Conservation (phyloP, 2,329 filamentous ascomycete species). For the Metarhizium brunneum region DNA sequence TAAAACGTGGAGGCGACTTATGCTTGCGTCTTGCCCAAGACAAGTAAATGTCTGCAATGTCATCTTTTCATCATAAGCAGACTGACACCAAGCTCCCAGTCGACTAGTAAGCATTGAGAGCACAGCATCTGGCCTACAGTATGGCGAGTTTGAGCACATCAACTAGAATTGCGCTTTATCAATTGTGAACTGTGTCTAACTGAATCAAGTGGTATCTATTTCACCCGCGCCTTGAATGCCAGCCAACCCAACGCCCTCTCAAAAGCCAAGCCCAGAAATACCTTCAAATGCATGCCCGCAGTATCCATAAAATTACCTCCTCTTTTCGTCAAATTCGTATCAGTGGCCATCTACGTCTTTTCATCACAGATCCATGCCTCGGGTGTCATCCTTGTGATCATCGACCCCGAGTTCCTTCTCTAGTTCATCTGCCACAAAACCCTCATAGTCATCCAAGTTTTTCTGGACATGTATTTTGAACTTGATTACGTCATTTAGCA, state of each 20-base stretch:
- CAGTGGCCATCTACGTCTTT: background rate
- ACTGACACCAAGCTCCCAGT: too few species aligned
- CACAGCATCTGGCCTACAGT: too few species aligned
- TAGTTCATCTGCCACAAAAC: slow-evolving; percentile 88
- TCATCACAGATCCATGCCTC: slow-evolving; percentile 29
- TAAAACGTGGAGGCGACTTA: too few species aligned
- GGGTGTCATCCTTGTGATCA: slow-evolving; percentile 45
- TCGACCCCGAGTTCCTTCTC: slow-evolving; percentile 70
- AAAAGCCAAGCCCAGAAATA: background rate
- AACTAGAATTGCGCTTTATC: too few species aligned
- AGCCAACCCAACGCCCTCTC: background rate
- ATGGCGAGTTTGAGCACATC: too few species aligned
- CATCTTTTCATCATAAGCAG: too few species aligned
- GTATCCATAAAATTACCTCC: background rate
- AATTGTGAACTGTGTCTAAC: background rate
- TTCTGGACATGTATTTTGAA: slow-evolving; percentile 98
- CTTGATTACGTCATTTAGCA: slow-evolving; percentile 94
- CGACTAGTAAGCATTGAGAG: too few species aligned
- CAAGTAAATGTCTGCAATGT: too few species aligned
- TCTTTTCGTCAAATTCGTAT: background rate
- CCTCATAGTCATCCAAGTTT: slow-evolving; percentile 86
- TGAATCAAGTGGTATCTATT: background rate
- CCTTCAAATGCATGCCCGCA: slow-evolving; percentile 1
- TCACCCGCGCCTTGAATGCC: background rate
- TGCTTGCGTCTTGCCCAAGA: too few species aligned